phyloP scores from a whole-genome alignment of 1,284 basidiomycete species.

The Rhodotorula sp. region DNA sequence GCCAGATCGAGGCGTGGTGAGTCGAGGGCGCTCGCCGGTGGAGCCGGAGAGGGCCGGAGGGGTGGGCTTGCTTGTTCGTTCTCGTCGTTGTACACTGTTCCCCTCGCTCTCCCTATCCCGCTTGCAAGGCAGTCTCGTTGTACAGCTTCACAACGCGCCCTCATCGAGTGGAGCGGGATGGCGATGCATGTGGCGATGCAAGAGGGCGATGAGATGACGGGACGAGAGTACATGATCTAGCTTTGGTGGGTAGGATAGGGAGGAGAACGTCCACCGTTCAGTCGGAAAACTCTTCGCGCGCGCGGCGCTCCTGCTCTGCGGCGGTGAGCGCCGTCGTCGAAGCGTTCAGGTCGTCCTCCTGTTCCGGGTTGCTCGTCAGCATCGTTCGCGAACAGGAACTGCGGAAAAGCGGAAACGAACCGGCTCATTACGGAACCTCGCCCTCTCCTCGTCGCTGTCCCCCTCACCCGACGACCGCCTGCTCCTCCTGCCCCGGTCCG shows the following conservation, averaged over 20 bases:
- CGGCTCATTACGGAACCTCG: constrained; percentile 10
- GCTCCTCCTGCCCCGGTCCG: neutral
- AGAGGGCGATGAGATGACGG: neutral
- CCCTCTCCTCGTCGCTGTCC: constrained; percentile 4
- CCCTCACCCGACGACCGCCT: neutral
- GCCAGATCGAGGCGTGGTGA: constrained; percentile 26
- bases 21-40: neutral
- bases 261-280: neutral
- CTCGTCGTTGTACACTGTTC: neutral
- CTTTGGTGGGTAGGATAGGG: neutral
- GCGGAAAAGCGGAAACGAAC: neutral
- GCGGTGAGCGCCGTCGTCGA: neutral
- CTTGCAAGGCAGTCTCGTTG: neutral
- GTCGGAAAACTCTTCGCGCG: constrained; percentile 29
- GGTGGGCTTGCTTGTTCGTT: neutral
- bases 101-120: neutral
- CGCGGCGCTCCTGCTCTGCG: constrained; percentile 18
- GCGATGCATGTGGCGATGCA: neutral
- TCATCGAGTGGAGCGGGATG: neutral
- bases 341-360: constrained; percentile 29
- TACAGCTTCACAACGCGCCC: neutral
- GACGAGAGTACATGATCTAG: neutral
- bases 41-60: too few species aligned
- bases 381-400: neutral
- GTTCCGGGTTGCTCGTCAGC: constrained; percentile 13